Base-by-base conservation (phyloP, 2,329 filamentous ascomycete species). In the Sphaceloma murrayae region DNA sequence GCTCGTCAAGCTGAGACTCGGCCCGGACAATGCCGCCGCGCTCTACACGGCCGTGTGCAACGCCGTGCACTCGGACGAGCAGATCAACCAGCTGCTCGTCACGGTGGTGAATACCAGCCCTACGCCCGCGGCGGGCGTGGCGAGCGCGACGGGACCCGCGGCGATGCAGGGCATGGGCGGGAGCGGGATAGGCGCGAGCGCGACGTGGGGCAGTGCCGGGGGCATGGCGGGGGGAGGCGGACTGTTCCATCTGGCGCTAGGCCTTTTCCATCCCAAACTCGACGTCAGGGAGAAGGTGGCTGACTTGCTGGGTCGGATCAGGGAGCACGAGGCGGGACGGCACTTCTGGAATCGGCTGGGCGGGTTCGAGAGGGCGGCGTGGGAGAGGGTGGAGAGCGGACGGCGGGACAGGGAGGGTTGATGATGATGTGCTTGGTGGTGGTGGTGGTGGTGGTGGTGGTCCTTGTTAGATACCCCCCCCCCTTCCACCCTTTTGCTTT, bases 311-410 rank as follows among this genome's bases (percentile, higher is more conserved):
- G 86, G 89, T 53, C 75, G 87, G 16, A 79, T 98, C 45, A 76
- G 79, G 52, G 79, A 82, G 46, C 89, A 98, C 63, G 83, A 93
- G 57, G 91, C 87, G 7, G 91, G 91, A 1, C 75, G 87, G 56
- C 86, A 96, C 64, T 96, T 91, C 73, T 98, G 89, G 85, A 78
- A 74, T 52, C 77, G 78, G 21, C 67, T 98, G 38, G 91, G 87
- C 47, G 73, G 85, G 33, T 98, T 95, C 58, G 82, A 88, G 54
- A 93, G 89, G 64, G 65, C 94, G 51, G 89, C 84, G 2, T 94
- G 82, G 56, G 80, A 82, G 52, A 75, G 89, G 38, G 78, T 93
- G 38, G 80, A 82, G 60, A 74, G 80, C 48, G 86, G 79, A 47
- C 67, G 64, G 47, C 65, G 69, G 43, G 50, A 50, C 34, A 47